phyloP scores from a whole-genome alignment of 768 basidiomycete species.

The Leccinellum albellum region DNA sequence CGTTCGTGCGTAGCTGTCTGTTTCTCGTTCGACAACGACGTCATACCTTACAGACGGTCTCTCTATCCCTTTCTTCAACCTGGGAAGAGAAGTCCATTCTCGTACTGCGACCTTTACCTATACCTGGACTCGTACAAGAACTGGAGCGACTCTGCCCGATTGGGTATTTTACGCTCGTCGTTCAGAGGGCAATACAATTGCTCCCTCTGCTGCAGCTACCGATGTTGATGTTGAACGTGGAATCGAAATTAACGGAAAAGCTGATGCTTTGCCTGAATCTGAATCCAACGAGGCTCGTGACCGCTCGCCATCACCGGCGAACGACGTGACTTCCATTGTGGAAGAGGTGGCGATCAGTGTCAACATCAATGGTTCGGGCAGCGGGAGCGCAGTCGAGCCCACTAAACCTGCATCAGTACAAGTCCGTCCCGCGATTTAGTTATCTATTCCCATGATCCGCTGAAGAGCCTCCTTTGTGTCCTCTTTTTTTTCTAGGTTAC shows the following conservation, averaged over 20 bases:
- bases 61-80: slow-evolving; percentile 64
- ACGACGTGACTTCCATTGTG: not conserved
- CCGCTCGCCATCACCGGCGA: not conserved
- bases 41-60: slow-evolving; percentile 47
- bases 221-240: slow-evolving; percentile 23
- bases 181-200: slow-evolving; percentile 1
- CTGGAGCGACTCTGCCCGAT: slow-evolving; percentile 35
- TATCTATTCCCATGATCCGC: slow-evolving; percentile 1
- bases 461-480: slow-evolving; percentile 11
- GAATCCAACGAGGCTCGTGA: not conserved
- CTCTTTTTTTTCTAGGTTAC: slow-evolving; percentile 12
- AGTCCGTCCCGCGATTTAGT: slow-evolving; percentile 18
- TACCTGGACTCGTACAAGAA: slow-evolving; percentile 39
- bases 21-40: not conserved
- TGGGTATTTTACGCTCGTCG: slow-evolving; percentile 41
- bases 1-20: slow-evolving; percentile 51
- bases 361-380: not conserved
- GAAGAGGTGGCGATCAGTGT: not conserved
- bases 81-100: slow-evolving; percentile 45
- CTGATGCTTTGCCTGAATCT: not conserved
- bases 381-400: not conserved
- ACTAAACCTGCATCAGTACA: slow-evolving; percentile 3
- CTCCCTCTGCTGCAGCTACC: not conserved
- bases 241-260: not conserved
- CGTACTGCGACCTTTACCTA: slow-evolving; percentile 44